A percentile compares a stretch with the other conserved stretches of the same genome.
These are phyloP conservation scores for Uronychia binucleata DNA, from an alignment of 73 alveolate genomes.

Conservation along the genomic window DNA sequence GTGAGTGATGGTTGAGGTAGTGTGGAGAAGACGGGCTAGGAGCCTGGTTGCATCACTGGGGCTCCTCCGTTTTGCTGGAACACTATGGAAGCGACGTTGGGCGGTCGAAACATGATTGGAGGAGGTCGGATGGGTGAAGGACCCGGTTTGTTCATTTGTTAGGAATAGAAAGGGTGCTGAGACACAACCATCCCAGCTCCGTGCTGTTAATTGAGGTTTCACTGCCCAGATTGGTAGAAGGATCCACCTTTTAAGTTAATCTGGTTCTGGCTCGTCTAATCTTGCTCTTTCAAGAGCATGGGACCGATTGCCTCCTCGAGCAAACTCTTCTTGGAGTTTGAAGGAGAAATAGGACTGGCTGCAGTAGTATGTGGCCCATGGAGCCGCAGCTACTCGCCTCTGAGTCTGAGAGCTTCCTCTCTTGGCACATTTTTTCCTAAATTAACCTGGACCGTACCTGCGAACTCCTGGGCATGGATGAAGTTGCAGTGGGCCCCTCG, in stretches of 20 bases:
- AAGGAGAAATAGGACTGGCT: background rate
- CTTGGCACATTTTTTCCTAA: background rate
- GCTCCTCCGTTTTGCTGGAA: too few species aligned
- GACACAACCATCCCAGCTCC: too few species aligned
- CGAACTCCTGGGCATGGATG: conserved; percentile 61
- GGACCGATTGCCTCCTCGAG: background rate
- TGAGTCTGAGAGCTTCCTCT: background rate
- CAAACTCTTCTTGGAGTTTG: background rate
- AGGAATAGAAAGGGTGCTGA: too few species aligned
- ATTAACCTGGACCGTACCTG: too few species aligned
- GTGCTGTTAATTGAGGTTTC: background rate
- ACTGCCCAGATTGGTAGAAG: background rate
- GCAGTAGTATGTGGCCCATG: background rate
- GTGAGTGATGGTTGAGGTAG: too few species aligned
- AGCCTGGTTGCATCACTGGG: too few species aligned
- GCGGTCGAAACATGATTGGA: background rate
- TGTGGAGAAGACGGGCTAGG: too few species aligned
- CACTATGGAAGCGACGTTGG: background rate
- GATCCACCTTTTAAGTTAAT: background rate
- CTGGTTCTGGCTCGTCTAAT: background rate
- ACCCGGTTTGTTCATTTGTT: too few species aligned
- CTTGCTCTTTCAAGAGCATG: background rate
- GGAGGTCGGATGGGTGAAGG: background rate
- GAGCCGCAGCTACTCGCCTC: background rate
- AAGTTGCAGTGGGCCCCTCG: conserved; percentile 66